A percentile compares a stretch with the other conserved stretches of the same genome.
Conservation (phyloP, 176 grass and related monocot genomes). For the Lolium perenne region DNA sequence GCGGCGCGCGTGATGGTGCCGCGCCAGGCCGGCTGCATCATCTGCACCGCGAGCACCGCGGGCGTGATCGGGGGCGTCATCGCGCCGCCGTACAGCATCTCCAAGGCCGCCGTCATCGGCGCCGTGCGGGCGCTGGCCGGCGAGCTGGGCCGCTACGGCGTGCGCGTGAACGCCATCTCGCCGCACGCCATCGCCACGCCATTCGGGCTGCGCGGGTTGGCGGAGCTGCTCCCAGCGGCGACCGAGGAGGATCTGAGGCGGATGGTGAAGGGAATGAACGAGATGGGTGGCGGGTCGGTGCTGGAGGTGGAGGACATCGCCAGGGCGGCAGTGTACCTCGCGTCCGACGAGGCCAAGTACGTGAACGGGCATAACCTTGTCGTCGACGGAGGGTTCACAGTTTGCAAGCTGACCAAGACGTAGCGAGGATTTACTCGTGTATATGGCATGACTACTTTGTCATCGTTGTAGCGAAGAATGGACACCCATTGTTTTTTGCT, state of each 20-base stretch:
- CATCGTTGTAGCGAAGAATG: background rate
- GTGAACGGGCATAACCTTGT: conserved; percentile 69
- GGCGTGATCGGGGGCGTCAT: background rate
- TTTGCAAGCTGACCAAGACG: conserved; percentile 25
- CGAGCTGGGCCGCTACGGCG: conserved; percentile 54
- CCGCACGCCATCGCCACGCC: conserved; percentile 54
- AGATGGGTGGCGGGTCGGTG: conserved; percentile 45
- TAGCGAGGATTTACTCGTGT: background rate
- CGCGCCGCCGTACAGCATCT: conserved; percentile 44
- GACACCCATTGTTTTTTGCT: background rate
- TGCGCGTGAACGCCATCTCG: conserved; percentile 74
- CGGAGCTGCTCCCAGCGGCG: background rate
- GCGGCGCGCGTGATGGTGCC: conserved; percentile 68
- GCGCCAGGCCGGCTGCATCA: conserved; percentile 48
- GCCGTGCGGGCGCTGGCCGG: conserved; percentile 45
- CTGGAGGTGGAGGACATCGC: conserved; percentile 57
- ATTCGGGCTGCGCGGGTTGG: background rate
- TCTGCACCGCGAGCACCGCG: conserved; percentile 52
- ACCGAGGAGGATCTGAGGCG: conserved; percentile 9
- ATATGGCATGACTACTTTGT: background rate
- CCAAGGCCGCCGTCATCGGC: conserved; percentile 50
- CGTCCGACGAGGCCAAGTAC: conserved; percentile 71
- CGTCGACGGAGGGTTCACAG: conserved; percentile 62
- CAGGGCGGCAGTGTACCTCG: conserved; percentile 56
- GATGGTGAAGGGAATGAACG: conserved; percentile 32